Percentiles rank a stretch among this genome's conserved stretches.
phyloP scores from a whole-genome alignment of 73 alveolate genomes.

The Strombidium stylifer region DNA sequence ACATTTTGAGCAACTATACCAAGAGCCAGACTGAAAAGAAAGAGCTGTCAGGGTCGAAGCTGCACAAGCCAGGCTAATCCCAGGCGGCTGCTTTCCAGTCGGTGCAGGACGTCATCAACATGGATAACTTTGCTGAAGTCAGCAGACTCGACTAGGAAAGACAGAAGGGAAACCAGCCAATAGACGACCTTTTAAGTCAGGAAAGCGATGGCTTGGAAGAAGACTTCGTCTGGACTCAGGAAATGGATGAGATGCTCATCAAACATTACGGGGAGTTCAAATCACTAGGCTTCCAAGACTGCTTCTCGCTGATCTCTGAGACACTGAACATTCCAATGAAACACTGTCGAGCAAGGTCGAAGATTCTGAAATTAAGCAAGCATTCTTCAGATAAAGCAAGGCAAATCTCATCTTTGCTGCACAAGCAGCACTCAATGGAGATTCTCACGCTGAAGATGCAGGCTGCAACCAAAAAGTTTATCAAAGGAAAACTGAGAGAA shows the following conservation, averaged over 20 bases:
- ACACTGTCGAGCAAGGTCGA: constrained; percentile 63
- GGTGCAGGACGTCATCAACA: no score
- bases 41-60: no score
- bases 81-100: no score
- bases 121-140: no score
- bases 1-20: constrained; percentile 57
- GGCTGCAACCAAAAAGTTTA: constrained; percentile 5
- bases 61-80: neutral
- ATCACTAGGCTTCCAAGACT: constrained; percentile 23
- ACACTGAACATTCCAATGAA: constrained; percentile 52
- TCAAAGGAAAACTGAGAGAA: neutral
- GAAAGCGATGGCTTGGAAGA: neutral
- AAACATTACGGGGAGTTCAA: constrained; percentile 66
- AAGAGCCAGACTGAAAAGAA: neutral
- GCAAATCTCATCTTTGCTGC: neutral
- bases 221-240: constrained; percentile 58
- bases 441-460: neutral
- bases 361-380: constrained; percentile 48
- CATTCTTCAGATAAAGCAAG: constrained; percentile 59
- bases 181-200: neutral
- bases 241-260: constrained; percentile 64
- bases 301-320: constrained; percentile 49
- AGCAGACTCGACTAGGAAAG: neutral
- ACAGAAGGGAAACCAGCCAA: constrained; percentile 5
- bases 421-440: neutral